Base-by-base conservation (phyloP, 176 grass and related monocot species). In the Phoenix roebelenii region DNA sequence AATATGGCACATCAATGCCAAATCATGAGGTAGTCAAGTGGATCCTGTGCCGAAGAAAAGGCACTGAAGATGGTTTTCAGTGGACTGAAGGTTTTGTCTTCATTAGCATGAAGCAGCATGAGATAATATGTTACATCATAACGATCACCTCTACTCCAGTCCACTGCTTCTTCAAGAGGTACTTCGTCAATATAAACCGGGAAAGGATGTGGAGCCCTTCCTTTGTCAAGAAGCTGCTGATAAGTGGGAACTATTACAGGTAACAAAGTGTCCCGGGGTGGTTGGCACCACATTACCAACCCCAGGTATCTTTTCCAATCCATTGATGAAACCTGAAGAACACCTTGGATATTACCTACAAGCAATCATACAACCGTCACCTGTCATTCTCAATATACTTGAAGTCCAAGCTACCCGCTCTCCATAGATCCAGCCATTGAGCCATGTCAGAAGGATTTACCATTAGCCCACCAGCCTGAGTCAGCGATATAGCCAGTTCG, bases 221-320 rank as follows among this genome's bases (percentile, higher is more conserved):
- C 71, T 75, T 96, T 75, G 82, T 30, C 52, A 52, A 85, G 72
- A 57, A 90, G 77, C 63, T 85, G 87, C 12, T 88, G 66, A 62
- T 96, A 96, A 69, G 78, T 87, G 63, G 39, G 59, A 73, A 96
- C 79, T 56, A 82, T 81, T 71, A 77, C 59, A 32, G 74, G 61
- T 10, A 90, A 57, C 57, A 86, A 64, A 77, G 81, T 82, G 56
- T 96, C 92, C 54, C 86, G 83, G 2, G 80, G 74, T 25, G 90
- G 61, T 67, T 88, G 78, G 59, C 78, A 91, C 83, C 83, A 97
- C 84, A 97, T 84, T 59, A 88, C 75, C 66, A 97, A 82, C 63
- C 92, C 83, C 16, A 96, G 67, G 49, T 90, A 88, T 60, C 87
- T 76, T 76, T 96, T 96, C 92, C 92, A 96, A 72, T 96, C 87